Conservation (phyloP, 306 rosid genomes). For the cucumber (Cucumis sativus) region DNA sequence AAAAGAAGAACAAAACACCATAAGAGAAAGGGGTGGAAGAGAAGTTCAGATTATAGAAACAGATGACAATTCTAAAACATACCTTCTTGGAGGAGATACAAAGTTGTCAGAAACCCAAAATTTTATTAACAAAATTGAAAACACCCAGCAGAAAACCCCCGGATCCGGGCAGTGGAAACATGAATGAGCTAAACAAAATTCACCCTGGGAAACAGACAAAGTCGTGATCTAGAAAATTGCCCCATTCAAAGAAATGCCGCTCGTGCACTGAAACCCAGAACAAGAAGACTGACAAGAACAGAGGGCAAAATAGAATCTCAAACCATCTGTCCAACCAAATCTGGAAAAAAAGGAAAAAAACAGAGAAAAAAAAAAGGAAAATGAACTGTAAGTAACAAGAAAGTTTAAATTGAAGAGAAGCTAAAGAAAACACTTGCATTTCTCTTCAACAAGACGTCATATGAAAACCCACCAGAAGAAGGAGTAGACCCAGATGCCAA, state of each 20-base stretch:
- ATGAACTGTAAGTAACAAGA: not conserved
- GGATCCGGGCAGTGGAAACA: slow-evolving; percentile 35
- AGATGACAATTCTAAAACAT: slow-evolving; percentile 10
- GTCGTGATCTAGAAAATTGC: slow-evolving; percentile 30
- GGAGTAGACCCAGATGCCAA: slow-evolving; percentile 10
- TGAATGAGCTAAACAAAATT: slow-evolving; percentile 29
- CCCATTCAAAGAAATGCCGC: slow-evolving; percentile 28
- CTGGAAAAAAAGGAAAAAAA: slow-evolving; percentile 4
- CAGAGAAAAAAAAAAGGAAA: not conserved
- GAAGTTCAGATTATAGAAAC: not conserved
- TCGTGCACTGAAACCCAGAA: slow-evolving; percentile 21
- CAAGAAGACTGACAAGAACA: slow-evolving; percentile 62
- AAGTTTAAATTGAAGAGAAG: not conserved
- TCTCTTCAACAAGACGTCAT: slow-evolving; percentile 14
- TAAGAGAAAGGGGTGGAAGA: slow-evolving; percentile 5
- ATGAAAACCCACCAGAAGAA: slow-evolving; percentile 7
- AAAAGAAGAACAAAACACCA: not conserved
- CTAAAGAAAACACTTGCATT: slow-evolving; percentile 8
- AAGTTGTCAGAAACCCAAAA: slow-evolving; percentile 17
- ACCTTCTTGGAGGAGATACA: slow-evolving; percentile 30
- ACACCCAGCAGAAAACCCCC: slow-evolving; percentile 19
- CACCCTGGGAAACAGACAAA: slow-evolving; percentile 14
- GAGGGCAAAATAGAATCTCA: slow-evolving; percentile 39
- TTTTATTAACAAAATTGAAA: slow-evolving; percentile 12
- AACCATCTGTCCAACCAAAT: slow-evolving; percentile 27